Evolutionary conservation across 371 early-diverging fungal genomes (phyloP).

Genomic region (Umbelopsis sp.): DNA sequence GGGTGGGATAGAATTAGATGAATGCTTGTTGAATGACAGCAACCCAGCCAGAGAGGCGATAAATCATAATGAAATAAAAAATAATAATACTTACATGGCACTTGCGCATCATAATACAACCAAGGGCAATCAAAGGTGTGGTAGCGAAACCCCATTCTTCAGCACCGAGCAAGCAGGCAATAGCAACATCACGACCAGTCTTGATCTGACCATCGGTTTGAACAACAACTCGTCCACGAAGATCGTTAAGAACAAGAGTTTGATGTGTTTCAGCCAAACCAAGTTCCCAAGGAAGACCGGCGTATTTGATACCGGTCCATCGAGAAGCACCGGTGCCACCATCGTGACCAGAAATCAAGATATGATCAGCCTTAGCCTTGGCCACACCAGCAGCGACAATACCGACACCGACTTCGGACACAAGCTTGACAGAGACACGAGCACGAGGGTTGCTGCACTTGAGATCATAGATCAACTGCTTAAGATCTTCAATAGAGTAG

Average conservation of each 20-base stretch:
- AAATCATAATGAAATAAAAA: background rate
- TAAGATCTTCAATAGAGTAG: constrained; percentile 96
- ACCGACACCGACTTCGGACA: constrained; percentile 96
- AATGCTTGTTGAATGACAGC: too few species aligned
- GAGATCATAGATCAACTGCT: constrained; percentile 96
- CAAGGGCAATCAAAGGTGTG: constrained; percentile 95
- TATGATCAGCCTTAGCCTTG: constrained; percentile 96
- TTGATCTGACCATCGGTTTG: constrained; percentile 98
- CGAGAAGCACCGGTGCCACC: constrained; percentile 98
- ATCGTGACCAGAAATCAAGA: constrained; percentile 94
- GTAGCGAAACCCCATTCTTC: constrained; percentile 99
- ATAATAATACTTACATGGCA: constrained; percentile 34
- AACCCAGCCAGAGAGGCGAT: too few species aligned
- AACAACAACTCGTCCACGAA: constrained; percentile 92
- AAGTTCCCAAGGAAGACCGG: constrained; percentile 97
- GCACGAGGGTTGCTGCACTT: constrained; percentile 91
- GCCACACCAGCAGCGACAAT: constrained; percentile 96
- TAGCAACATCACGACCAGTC: constrained; percentile 94
- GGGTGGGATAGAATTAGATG: too few species aligned
- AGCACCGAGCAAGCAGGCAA: constrained; percentile 95
- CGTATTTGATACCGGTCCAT: constrained; percentile 98
- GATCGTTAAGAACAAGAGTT: constrained; percentile 92
- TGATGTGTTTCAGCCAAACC: constrained; percentile 98
- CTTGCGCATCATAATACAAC: constrained; percentile 95
- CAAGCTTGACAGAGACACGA: constrained; percentile 94